Conservation (phyloP, 495 filamentous ascomycete genomes). For the Amorphotheca resinae region DNA sequence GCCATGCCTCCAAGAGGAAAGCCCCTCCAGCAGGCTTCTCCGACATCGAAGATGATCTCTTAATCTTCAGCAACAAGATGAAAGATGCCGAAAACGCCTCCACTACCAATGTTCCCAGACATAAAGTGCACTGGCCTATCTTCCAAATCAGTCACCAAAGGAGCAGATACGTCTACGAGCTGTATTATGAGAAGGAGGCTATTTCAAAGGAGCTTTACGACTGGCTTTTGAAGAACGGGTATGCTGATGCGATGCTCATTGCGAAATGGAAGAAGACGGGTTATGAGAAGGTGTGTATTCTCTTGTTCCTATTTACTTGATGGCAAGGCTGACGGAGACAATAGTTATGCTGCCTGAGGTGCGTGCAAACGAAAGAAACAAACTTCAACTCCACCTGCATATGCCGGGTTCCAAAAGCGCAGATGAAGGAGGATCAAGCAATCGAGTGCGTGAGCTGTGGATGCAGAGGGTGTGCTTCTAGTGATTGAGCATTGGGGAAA, state of each 20-base stretch:
- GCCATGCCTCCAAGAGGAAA: conserved; percentile 67
- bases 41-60: conserved; percentile 91
- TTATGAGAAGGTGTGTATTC: conserved; percentile 77
- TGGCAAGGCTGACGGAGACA: neutral
- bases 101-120: conserved; percentile 42
- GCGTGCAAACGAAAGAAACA: conserved; percentile 97
- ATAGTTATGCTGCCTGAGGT: conserved; percentile 84
- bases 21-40: conserved; percentile 90
- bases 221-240: conserved; percentile 92
- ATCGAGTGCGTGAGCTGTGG: conserved; percentile 96
- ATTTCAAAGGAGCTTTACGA: conserved; percentile 87
- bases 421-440: conserved; percentile 80
- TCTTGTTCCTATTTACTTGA: neutral
- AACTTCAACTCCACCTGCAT: conserved; percentile 98
- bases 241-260: conserved; percentile 88
- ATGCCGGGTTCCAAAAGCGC: conserved; percentile 85
- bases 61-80: conserved; percentile 96
- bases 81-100: conserved; percentile 84
- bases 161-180: conserved; percentile 85
- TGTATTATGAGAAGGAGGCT: conserved; percentile 96
- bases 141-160: conserved; percentile 97
- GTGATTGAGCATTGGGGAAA: conserved; percentile 42
- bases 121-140: conserved; percentile 91
- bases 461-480: conserved; percentile 79
- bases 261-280: conserved; percentile 99